A percentile compares a stretch with the other conserved stretches of the same genome.
Evolutionary conservation across 768 basidiomycete species (phyloP).

Genomic region (Mycena olivaceomarginata): DNA sequence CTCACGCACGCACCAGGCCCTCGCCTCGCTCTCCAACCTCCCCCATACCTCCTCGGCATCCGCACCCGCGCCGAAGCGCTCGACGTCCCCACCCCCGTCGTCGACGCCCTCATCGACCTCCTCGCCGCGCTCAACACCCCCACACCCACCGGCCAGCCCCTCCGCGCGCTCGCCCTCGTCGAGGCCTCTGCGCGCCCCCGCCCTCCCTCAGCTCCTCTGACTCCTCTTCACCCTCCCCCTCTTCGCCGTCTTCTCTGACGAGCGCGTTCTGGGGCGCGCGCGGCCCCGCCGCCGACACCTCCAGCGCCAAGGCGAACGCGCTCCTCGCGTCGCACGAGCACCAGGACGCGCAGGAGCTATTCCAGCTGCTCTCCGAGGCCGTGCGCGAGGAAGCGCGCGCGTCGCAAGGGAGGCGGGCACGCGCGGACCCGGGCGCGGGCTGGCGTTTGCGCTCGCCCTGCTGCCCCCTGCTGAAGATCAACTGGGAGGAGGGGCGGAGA

Average conservation of each 20-base stretch:
- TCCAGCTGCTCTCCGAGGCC: slow-evolving; percentile 93
- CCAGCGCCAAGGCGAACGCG: slow-evolving; percentile 60
- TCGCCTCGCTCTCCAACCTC: slow-evolving; percentile 91
- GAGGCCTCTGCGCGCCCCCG: slow-evolving; percentile 70
- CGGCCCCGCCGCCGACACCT: too few species aligned
- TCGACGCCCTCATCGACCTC: slow-evolving; percentile 86
- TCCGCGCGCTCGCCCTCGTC: slow-evolving; percentile 59
- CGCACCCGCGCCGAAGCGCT: slow-evolving; percentile 85
- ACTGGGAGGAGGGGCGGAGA: slow-evolving; percentile 28
- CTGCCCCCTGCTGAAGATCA: neutral
- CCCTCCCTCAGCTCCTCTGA: slow-evolving; percentile 68
- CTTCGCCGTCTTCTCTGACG: slow-evolving; percentile 77
- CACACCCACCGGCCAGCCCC: slow-evolving; percentile 76
- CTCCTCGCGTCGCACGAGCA: slow-evolving; percentile 94
- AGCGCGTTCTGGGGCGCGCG: slow-evolving; percentile 53
- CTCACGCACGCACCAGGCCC: slow-evolving; percentile 71
- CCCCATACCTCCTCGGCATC: slow-evolving; percentile 85
- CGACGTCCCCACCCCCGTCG: slow-evolving; percentile 91
- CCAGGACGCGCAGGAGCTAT: slow-evolving; percentile 98
- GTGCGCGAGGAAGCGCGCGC: slow-evolving; percentile 89
- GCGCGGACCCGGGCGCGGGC: slow-evolving; percentile 78
- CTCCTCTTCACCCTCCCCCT: slow-evolving; percentile 78
- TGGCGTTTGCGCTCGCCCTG: slow-evolving; percentile 46
- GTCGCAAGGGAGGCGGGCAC: slow-evolving; percentile 80
- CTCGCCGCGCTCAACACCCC: slow-evolving; percentile 82